Evolutionary conservation across 2,329 filamentous ascomycete genomes (phyloP), one percentile per base, ranked within the genome.

Genomic region (Claviceps citrina): DNA sequence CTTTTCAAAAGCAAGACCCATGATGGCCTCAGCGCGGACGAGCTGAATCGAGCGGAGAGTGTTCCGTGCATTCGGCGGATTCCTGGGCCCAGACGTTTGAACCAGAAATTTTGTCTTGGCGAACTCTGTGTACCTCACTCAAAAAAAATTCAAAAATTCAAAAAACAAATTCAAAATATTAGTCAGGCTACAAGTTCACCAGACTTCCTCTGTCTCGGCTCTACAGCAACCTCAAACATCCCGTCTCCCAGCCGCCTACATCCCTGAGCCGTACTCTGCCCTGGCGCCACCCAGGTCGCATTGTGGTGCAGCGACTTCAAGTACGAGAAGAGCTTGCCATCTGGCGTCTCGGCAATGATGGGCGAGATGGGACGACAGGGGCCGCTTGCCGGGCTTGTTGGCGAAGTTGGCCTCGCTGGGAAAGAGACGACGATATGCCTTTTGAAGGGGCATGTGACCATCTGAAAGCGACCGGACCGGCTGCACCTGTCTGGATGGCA

Each of bases 341-440:
- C 76, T 1, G 72, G 60, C 22, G 75, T 68, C 50, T 87, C 83
- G 41, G 81, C 80, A 31, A 95, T 93, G 24, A 76, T 70, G 0
- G 84, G 82, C 0, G 78, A 73, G 45, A 89, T 87, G n/a, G 37
- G 78, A 84, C 0, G 79, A 85, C 4, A 93, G 64, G 0, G 85
- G 83, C 0, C 85, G 70, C 61, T 93, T 93, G 12, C 78, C 77
- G 0, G 84, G 81, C 0, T n/a, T n/a, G n/a, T 71, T 68, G 51
- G 91, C 70, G 51, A 72, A 93, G 64, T 93, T 93, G 22, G 76
- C 70, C 1, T 76, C 73, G 7, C 73, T 80, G 0, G 85, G 82
- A 13, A 80, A 67, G 54, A n/a, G n/a, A n/a, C n/a, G n/a, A n/a
- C n/a, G n/a, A n/a, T n/a, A n/a, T n/a, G 12, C 26, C 4, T 16